Percentiles rank a stretch among this genome's conserved stretches.
phyloP scores from a whole-genome alignment of 2,329 filamentous ascomycete species.

The Raffaelea ambrosiae region DNA sequence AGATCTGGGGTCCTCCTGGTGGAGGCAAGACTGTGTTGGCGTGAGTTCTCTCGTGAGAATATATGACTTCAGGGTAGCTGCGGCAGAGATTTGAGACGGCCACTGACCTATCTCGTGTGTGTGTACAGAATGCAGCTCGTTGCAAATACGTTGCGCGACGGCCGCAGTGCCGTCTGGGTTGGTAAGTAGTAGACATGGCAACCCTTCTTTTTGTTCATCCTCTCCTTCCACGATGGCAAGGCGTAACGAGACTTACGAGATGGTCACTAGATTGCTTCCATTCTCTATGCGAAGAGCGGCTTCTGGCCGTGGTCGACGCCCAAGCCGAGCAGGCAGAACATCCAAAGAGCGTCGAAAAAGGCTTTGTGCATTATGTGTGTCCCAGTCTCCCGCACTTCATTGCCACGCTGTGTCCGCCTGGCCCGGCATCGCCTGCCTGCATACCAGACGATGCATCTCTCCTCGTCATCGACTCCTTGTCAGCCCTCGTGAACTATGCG shows the following conservation, averaged over 20 bases:
- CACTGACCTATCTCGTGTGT: too few species aligned
- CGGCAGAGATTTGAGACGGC: too few species aligned
- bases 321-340: background rate
- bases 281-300: conserved; percentile 27
- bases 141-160: conserved; percentile 51
- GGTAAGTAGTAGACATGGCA: conserved; percentile 45
- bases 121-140: conserved; percentile 43
- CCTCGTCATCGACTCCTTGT: conserved; percentile 70
- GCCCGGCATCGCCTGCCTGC: conserved; percentile 49
- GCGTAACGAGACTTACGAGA: background rate
- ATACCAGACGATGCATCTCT: conserved; percentile 57
- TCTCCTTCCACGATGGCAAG: background rate
- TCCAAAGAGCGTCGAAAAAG: conserved; percentile 20
- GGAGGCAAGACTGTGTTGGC: conserved; percentile 77
- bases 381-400: conserved; percentile 63
- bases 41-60: too few species aligned
- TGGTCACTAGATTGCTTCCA: conserved; percentile 41
- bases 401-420: conserved; percentile 63
- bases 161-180: conserved; percentile 68
- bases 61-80: too few species aligned
- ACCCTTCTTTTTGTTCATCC: background rate
- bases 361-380: conserved; percentile 40
- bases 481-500: conserved; percentile 65
- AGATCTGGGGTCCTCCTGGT: conserved; percentile 82
- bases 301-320: conserved; percentile 19